A percentile compares a stretch with the other conserved stretches of the same genome.
Conservation (phyloP, 495 filamentous ascomycete species). For the Annulohypoxylon stygium region DNA sequence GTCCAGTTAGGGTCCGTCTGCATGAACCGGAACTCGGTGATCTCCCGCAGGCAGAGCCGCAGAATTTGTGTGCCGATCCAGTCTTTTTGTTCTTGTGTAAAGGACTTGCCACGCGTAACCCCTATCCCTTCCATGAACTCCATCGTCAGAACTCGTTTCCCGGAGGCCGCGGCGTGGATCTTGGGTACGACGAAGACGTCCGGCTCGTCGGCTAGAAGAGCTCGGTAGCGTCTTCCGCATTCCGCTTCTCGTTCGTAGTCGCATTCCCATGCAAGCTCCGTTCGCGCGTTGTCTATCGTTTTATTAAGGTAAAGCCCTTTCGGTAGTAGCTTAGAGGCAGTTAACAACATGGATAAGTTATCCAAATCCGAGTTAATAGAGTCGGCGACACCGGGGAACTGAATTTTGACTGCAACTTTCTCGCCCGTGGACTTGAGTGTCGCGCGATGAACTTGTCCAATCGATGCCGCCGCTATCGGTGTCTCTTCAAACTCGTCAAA, state of each 20-base stretch:
- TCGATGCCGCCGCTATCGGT: constrained; percentile 96
- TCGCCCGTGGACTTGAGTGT: constrained; percentile 79
- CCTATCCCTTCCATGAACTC: constrained; percentile 87
- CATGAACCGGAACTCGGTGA: constrained; percentile 95
- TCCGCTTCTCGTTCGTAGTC: constrained; percentile 92
- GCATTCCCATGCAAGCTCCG: constrained; percentile 95
- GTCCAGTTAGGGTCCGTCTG: constrained; percentile 99
- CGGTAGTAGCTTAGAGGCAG: constrained; percentile 87
- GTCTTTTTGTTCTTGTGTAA: constrained; percentile 86
- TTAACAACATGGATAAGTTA: constrained; percentile 90
- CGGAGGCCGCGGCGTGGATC: constrained; percentile 82
- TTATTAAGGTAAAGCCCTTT: constrained; percentile 95
- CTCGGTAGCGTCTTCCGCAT: constrained; percentile 78
- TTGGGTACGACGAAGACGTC: constrained; percentile 83
- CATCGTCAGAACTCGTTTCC: constrained; percentile 91
- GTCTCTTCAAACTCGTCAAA: constrained; percentile 89
- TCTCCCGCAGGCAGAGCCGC: constrained; percentile 91
- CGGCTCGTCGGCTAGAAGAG: constrained; percentile 76
- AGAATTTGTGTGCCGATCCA: constrained; percentile 95
- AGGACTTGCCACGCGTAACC: constrained; percentile 78
- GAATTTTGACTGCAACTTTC: constrained; percentile 92
- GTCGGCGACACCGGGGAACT: constrained; percentile 96
- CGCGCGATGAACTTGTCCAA: constrained; percentile 94
- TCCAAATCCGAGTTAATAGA: constrained; percentile 96
- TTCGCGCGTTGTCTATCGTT: constrained; percentile 96